Evolutionary conservation across 2,329 filamentous ascomycete genomes (phyloP), one percentile per base, ranked within the genome.

Genomic region (Fusarium paranaense): DNA sequence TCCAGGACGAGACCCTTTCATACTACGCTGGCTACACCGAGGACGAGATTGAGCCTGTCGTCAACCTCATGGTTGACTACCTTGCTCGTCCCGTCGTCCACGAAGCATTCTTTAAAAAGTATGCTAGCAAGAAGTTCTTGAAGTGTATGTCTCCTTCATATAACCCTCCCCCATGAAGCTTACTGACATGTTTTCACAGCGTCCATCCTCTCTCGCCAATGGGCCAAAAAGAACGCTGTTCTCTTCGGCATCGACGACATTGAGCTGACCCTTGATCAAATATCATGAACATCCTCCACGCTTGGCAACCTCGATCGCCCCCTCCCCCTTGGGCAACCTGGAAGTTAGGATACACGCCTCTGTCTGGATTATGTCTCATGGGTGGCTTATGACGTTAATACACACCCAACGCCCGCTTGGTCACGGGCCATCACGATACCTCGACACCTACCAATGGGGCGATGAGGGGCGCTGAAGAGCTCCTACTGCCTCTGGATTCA

Each of bases 21-120:
- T 94, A 97, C 86, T 99, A 98, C 81, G 92, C 97, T 62, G 97
- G 97, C 65, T 99, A 98, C 84, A 93, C 90, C 4, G 96, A 98
- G 83, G 91, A 96, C 56, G 94, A 99, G 84, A 95, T 99, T 77
- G 90, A 96, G 82, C 96, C 96, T 13, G 94, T 98, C 45, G 94
- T 98, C 80, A 90, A 93, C 78, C 89, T 98, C 70, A 98, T 99
- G 95, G 91, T 99, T 71, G 95, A 99, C 83, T 99, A 99, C 82
- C 92, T 99, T 42, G 93, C 94, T 68, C 92, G 94, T 14, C 97
- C 96, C 30, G 94, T 98, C 63, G 90, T 92, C 50, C 97, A 99
- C 81, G 96, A 98, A 82, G 97, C 97, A 40, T 98, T 99, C 88
- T 98, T 98, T 89, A 98, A 97, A 90, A 99, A 99, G 85, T 99